These are phyloP conservation scores for Plasmodium fragile DNA, from an alignment of 169 alveolate genomes.

Conservation along the genomic window DNA sequence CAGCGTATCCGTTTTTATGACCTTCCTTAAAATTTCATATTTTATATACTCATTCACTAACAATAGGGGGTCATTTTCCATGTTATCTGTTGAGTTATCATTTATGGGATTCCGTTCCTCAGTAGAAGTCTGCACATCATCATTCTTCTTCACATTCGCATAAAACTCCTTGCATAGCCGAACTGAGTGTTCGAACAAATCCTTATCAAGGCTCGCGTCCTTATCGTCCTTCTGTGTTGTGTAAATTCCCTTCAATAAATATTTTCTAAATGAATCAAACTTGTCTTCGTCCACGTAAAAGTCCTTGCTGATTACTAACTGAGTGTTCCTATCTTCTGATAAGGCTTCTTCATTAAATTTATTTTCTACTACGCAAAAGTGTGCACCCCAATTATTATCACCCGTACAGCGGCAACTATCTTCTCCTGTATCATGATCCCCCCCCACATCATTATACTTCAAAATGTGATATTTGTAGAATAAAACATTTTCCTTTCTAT, in stretches of 20 bases:
- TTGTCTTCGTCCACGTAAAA: slow-evolving; percentile 60
- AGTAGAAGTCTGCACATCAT: background rate
- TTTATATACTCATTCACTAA: slow-evolving; percentile 55
- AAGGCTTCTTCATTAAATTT: slow-evolving; percentile 18
- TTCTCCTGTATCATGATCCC: background rate
- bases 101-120: background rate
- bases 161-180: slow-evolving; percentile 19
- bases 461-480: slow-evolving; percentile 43
- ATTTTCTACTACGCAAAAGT: slow-evolving; percentile 18
- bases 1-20: slow-evolving; percentile 56
- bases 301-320: slow-evolving; percentile 44
- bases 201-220: background rate
- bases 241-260: slow-evolving; percentile 1
- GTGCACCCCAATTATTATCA: background rate
- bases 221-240: background rate
- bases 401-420: background rate
- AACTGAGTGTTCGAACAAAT: slow-evolving; percentile 13
- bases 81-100: background rate
- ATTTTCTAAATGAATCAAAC: slow-evolving; percentile 20
- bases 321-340: slow-evolving; percentile 4
- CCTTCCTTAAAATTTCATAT: slow-evolving; percentile 19
- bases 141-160: slow-evolving; percentile 1
- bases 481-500: background rate
- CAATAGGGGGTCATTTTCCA: background rate
- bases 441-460: background rate